Conservation (phyloP, 2,329 filamentous ascomycete species). For the Metarhizium brunneum region DNA sequence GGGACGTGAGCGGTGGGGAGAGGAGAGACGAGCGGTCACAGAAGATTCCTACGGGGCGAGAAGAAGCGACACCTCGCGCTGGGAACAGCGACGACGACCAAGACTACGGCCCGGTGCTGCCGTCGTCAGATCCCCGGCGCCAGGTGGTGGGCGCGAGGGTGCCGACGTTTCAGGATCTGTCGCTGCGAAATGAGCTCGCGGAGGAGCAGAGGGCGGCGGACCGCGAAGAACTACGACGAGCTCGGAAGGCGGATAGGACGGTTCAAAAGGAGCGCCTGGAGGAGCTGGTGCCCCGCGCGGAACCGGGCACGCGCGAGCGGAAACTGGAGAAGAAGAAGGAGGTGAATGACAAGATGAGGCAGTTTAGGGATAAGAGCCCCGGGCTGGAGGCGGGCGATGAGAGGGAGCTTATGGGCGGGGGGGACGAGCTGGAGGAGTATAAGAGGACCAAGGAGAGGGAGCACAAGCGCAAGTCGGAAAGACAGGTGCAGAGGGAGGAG, state of each 20-base stretch:
- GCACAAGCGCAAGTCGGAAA: slow-evolving; percentile 70
- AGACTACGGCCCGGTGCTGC: slow-evolving; percentile 41
- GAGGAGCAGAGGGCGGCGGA: slow-evolving; percentile 42
- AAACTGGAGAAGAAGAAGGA: slow-evolving; percentile 77
- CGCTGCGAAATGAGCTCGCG: slow-evolving; percentile 42
- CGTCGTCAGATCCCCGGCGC: slow-evolving; percentile 14
- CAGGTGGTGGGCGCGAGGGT: slow-evolving; percentile 46
- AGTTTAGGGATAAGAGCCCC: slow-evolving; percentile 61
- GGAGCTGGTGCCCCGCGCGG: slow-evolving; percentile 73
- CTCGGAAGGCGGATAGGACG: slow-evolving; percentile 55
- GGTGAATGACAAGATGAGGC: slow-evolving; percentile 60
- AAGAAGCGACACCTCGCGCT: not conserved
- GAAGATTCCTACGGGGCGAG: not conserved
- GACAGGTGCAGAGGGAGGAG: slow-evolving; percentile 77
- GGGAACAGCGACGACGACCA: slow-evolving; percentile 30
- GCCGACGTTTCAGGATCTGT: slow-evolving; percentile 66
- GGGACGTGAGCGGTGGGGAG: slow-evolving; percentile 5
- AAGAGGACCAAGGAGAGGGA: slow-evolving; percentile 57
- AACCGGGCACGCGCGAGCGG: slow-evolving; percentile 73
- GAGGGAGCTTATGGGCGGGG: slow-evolving; percentile 67
- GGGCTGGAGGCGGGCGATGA: slow-evolving; percentile 52
- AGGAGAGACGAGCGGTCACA: slow-evolving; percentile 7
- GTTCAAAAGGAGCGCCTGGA: slow-evolving; percentile 65
- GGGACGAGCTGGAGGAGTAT: slow-evolving; percentile 54
- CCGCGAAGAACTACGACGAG: slow-evolving; percentile 46